A percentile compares a stretch with the other conserved stretches of the same genome.
phyloP scores from a whole-genome alignment of 83 land plant species.

The Picea abies region DNA sequence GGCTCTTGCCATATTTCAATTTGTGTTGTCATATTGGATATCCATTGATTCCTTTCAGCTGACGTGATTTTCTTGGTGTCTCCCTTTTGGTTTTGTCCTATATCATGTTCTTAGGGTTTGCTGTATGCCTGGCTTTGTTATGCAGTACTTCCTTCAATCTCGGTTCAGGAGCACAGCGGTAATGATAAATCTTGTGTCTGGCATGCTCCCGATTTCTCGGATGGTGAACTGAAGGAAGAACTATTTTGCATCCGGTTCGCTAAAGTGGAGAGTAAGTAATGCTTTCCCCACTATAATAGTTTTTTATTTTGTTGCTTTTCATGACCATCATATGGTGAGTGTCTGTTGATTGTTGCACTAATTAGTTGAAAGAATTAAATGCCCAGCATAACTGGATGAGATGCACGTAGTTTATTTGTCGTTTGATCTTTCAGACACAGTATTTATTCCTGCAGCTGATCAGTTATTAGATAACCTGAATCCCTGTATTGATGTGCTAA shows the following conservation, averaged over 20 bases:
- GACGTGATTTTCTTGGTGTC: conserved; percentile 2
- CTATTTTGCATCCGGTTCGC: conserved; percentile 74
- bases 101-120: neutral
- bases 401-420: neutral
- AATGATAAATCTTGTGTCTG: conserved; percentile 89
- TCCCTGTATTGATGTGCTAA: neutral
- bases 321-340: neutral
- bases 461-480: neutral
- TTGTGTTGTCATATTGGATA: no score
- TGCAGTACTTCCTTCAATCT: conserved; percentile 53
- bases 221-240: conserved; percentile 90
- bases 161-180: conserved; percentile 81
- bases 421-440: neutral
- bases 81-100: neutral
- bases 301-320: neutral
- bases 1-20: no score
- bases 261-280: conserved; percentile 65
- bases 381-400: neutral
- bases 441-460: neutral
- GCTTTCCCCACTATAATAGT: neutral
- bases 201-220: conserved; percentile 90
- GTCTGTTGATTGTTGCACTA: neutral
- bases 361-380: neutral
- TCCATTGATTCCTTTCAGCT: no score
- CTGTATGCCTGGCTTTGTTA: neutral